Evolutionary conservation across 1,284 basidiomycete species (phyloP).

Genomic region (Rhodotorula sp.): DNA sequence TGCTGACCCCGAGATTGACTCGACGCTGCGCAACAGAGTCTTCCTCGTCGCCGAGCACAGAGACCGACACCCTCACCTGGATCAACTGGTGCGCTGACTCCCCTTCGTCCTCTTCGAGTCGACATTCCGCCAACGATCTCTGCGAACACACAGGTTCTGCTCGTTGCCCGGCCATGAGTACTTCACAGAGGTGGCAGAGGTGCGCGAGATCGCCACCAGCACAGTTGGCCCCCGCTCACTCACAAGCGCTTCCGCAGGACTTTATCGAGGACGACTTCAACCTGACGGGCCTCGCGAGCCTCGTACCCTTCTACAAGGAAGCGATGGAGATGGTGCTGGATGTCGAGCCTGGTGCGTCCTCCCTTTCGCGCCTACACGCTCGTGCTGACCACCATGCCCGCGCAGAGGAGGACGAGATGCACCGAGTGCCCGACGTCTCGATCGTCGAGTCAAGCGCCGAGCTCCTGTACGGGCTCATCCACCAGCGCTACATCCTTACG

Average conservation of each 20-base stretch:
- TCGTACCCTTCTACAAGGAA: slow-evolving; percentile 99
- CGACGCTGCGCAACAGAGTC: slow-evolving; percentile 17
- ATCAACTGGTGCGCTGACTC: slow-evolving; percentile 69
- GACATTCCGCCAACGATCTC: background rate
- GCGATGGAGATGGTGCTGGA: slow-evolving; percentile 99
- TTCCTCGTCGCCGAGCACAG: slow-evolving; percentile 34
- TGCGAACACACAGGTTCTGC: slow-evolving; percentile 64
- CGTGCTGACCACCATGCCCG: background rate
- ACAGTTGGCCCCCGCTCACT: background rate
- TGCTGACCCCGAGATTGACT: background rate
- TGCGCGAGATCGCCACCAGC: slow-evolving; percentile 2
- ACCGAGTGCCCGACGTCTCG: slow-evolving; percentile 78
- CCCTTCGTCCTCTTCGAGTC: background rate
- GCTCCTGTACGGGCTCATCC: slow-evolving; percentile 93
- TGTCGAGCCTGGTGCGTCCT: slow-evolving; percentile 74
- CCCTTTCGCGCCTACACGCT: background rate
- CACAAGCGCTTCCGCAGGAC: slow-evolving; percentile 55
- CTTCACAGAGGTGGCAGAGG: slow-evolving; percentile 70
- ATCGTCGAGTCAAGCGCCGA: slow-evolving; percentile 98
- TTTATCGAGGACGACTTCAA: slow-evolving; percentile 99
- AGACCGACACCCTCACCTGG: slow-evolving; percentile 69
- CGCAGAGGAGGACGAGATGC: slow-evolving; percentile 77
- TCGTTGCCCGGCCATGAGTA: slow-evolving; percentile 98
- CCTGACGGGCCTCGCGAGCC: slow-evolving; percentile 87
- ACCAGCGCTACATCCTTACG: slow-evolving; percentile 95